phyloP scores from a whole-genome alignment of 2,329 filamentous ascomycete genomes.

The Alternaria incomplexa region DNA sequence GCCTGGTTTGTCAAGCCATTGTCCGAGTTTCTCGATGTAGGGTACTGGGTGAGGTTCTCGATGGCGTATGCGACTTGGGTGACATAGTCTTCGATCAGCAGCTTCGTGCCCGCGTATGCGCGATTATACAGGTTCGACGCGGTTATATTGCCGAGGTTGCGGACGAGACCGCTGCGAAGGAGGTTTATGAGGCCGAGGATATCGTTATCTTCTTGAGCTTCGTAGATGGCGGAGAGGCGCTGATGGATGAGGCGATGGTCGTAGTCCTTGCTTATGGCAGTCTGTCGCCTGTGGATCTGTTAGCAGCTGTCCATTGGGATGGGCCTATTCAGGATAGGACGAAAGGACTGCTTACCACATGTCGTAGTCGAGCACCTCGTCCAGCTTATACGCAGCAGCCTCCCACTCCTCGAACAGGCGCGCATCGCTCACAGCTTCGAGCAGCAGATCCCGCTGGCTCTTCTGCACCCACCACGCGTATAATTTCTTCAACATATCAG shows the following conservation, averaged over 20 bases:
- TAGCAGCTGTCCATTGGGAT: conserved; percentile 3
- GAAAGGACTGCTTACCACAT: conserved; percentile 65
- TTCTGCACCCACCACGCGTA: conserved; percentile 70
- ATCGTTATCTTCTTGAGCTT: conserved; percentile 73
- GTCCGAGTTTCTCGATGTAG: conserved; percentile 58
- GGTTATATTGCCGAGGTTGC: conserved; percentile 92
- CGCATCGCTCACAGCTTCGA: conserved; percentile 69
- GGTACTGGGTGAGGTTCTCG: conserved; percentile 73
- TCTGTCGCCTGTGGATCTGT: conserved; percentile 70
- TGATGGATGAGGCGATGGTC: conserved; percentile 85
- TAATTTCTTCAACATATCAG: conserved; percentile 64
- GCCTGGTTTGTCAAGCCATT: conserved; percentile 70
- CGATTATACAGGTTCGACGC: conserved; percentile 81
- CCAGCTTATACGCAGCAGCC: conserved; percentile 80
- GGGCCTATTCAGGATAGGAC: not conserved
- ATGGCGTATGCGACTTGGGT: conserved; percentile 82
- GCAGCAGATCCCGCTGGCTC: conserved; percentile 69
- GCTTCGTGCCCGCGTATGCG: conserved; percentile 86
- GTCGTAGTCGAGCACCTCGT: conserved; percentile 80
- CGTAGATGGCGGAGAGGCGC: conserved; percentile 72
- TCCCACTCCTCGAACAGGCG: conserved; percentile 85
- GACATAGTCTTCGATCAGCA: conserved; percentile 89
- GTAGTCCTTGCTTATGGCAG: conserved; percentile 80
- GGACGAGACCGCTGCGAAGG: conserved; percentile 75
- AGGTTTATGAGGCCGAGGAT: conserved; percentile 78